Evolutionary conservation across 73 alveolate genomes (phyloP).

Genomic region (Urostyla sp.): DNA sequence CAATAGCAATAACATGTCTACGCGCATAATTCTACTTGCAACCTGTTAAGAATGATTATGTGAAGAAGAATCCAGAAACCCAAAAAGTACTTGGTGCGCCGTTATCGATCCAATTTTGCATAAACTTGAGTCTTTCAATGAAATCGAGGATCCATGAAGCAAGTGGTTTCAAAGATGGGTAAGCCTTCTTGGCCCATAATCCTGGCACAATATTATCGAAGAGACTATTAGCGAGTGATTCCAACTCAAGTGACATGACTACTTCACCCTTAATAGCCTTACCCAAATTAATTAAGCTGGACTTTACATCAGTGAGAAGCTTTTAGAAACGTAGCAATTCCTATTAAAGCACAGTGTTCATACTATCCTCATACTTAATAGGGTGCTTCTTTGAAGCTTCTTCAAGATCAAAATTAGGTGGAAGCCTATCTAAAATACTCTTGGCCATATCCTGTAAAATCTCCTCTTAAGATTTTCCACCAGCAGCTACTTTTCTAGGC

Average conservation of each 20-base stretch:
- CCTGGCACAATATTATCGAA: constrained; percentile 96
- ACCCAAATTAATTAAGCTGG: constrained; percentile 85
- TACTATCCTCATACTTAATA: constrained; percentile 90
- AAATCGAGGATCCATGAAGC: constrained; percentile 99
- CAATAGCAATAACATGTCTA: constrained; percentile 93
- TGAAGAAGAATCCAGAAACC: constrained; percentile 99
- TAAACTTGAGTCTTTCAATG: constrained; percentile 95
- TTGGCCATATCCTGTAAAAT: constrained; percentile 89
- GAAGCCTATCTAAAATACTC: constrained; percentile 90
- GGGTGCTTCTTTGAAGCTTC: constrained; percentile 96
- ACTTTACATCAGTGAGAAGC: constrained; percentile 85
- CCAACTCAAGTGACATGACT: constrained; percentile 95
- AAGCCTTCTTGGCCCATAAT: constrained; percentile 89
- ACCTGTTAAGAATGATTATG: constrained; percentile 99
- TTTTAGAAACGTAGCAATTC: constrained; percentile 97
- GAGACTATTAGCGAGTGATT: constrained; percentile 87
- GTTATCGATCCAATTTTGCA: constrained; percentile 98
- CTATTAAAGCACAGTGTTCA: constrained; percentile 97
- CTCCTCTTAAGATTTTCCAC: constrained; percentile 96
- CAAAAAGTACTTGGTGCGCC: constrained; percentile 99
- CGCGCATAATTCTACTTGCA: constrained; percentile 96
- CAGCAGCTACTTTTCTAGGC: constrained; percentile 95
- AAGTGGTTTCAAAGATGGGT: constrained; percentile 99
- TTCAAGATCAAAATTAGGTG: constrained; percentile 92
- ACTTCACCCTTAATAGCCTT: constrained; percentile 98